Conservation (phyloP, 73 alveolate genomes). For the Paramecium caudatum region DNA sequence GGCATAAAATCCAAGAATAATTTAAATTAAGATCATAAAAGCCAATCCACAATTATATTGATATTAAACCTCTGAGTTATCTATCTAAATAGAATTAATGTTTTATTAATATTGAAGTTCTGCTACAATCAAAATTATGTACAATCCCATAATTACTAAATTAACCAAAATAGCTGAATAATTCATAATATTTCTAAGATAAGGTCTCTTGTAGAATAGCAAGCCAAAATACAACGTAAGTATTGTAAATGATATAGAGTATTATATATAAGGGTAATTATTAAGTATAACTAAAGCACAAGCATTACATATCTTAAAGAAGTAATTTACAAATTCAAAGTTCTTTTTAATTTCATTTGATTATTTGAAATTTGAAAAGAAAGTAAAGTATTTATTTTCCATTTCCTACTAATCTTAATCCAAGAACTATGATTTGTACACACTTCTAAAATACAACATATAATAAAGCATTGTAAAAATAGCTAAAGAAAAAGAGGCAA, state of each 20-base stretch:
- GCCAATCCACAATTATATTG: slow-evolving; percentile 16
- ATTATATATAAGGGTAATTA: not conserved
- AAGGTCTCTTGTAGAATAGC: not conserved
- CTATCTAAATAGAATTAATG: not conserved
- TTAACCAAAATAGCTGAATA: not conserved
- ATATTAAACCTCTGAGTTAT: not conserved
- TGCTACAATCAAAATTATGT: not conserved
- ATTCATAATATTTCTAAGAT: not conserved
- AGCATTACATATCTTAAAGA: not conserved
- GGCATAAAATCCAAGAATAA: slow-evolving; percentile 33
- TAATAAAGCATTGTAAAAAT: slow-evolving; percentile 6
- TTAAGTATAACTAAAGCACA: not conserved
- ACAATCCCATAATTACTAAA: not conserved
- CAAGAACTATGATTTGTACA: slow-evolving; percentile 27
- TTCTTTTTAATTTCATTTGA: slow-evolving; percentile 14
- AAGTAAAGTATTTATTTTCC: slow-evolving; percentile 49
- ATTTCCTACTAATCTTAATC: slow-evolving; percentile 25
- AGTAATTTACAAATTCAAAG: slow-evolving; percentile 8
- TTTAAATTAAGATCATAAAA: slow-evolving; percentile 27
- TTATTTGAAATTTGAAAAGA: slow-evolving; percentile 21
- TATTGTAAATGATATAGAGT: not conserved
- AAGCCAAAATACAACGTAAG: not conserved
- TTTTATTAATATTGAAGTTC: not conserved
- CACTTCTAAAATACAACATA: slow-evolving; percentile 42
- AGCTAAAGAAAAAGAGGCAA: slow-evolving; percentile 21